Evolutionary conservation across 1,284 basidiomycete genomes (phyloP).

Genomic region (Phenoliferia sp.): DNA sequence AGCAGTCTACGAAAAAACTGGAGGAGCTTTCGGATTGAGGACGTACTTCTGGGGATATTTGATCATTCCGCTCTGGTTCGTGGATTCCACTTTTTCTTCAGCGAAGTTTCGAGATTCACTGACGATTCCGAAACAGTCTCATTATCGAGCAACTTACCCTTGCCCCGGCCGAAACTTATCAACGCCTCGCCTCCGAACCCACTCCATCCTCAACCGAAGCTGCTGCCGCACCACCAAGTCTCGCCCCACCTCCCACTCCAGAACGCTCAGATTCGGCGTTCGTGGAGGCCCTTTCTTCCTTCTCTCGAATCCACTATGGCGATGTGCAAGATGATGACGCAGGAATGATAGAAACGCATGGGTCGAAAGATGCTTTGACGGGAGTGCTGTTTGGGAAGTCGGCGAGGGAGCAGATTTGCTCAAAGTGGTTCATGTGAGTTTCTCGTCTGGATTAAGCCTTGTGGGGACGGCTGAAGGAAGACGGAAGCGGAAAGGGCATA

Average conservation of each 20-base stretch:
- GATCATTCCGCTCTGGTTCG: conserved; percentile 41
- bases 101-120: not conserved
- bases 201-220: not conserved
- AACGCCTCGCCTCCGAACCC: conserved; percentile 12
- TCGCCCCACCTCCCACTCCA: not conserved
- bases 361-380: conserved; percentile 37
- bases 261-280: not conserved
- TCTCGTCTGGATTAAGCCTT: not conserved
- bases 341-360: conserved; percentile 20
- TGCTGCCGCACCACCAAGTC: not conserved
- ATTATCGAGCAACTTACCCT: conserved; percentile 41
- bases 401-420: conserved; percentile 39
- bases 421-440: conserved; percentile 42
- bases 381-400: conserved; percentile 41
- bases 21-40: conserved; percentile 28
- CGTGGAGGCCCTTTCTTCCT: conserved; percentile 1
- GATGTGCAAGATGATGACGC: conserved; percentile 34
- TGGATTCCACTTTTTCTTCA: not conserved
- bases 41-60: conserved; percentile 44
- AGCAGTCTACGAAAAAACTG: conserved; percentile 28
- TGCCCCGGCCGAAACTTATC: conserved; percentile 32
- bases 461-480: not conserved
- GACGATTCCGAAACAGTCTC: conserved; percentile 31
- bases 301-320: conserved; percentile 23
- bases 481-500: too few relatives aligned